Evolutionary conservation across 177 flowering plant genomes (phyloP).

Genomic region (Tripterygium wilfordii): DNA sequence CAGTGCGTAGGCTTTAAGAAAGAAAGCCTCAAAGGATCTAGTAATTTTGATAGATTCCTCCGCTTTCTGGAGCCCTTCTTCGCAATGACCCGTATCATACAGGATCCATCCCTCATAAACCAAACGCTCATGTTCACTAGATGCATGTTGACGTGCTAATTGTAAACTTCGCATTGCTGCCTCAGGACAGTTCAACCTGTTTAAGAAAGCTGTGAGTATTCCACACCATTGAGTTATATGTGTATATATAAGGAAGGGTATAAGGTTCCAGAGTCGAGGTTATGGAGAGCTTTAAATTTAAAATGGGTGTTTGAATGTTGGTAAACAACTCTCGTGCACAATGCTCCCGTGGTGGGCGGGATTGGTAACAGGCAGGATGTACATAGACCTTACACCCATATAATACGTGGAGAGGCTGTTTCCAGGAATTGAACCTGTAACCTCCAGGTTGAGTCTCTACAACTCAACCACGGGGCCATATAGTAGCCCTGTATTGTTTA

Average conservation of each 20-base stretch:
- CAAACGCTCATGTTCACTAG: slow-evolving; percentile 78
- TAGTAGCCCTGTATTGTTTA: no score
- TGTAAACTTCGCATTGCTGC: slow-evolving; percentile 99
- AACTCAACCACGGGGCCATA: no score
- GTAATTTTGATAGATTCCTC: slow-evolving; percentile 78
- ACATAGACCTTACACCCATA: no score
- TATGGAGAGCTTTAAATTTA: no score
- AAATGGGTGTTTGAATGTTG: no score
- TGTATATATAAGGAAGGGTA: background rate
- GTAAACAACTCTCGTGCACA: no score
- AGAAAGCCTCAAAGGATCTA: slow-evolving; percentile 95
- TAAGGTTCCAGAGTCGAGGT: background rate
- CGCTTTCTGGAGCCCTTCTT: slow-evolving; percentile 88
- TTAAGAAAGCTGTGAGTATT: slow-evolving; percentile 6
- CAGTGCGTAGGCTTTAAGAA: slow-evolving; percentile 95
- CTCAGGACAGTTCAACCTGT: slow-evolving; percentile 92
- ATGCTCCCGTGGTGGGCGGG: no score
- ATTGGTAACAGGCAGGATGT: no score
- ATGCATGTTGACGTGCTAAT: slow-evolving; percentile 88
- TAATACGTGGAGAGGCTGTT: no score
- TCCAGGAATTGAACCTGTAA: no score
- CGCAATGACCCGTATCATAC: slow-evolving; percentile 94
- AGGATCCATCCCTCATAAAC: slow-evolving; percentile 99
- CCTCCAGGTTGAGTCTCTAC: no score
- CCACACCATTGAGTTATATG: no score